These are phyloP conservation scores for Apiospora pterosperma DNA, from an alignment of 2,329 filamentous ascomycete genomes.

Conservation along the genomic window DNA sequence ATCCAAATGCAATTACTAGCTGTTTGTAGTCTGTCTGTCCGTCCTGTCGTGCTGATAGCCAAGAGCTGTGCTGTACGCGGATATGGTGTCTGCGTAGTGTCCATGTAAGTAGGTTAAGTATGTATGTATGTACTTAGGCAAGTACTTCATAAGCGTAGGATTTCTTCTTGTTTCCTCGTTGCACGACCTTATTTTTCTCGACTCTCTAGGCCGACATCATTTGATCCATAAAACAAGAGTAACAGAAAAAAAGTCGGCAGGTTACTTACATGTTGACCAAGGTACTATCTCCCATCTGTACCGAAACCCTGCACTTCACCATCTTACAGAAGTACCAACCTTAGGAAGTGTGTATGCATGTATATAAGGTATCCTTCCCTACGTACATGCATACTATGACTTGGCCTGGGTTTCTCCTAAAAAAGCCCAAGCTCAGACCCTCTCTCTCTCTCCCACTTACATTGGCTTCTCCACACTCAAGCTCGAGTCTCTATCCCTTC, in stretches of 20 bases:
- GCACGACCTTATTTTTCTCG: neutral
- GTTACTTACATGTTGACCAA: neutral
- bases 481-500: conserved; percentile 3
- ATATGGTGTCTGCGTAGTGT: neutral
- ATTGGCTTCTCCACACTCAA: neutral
- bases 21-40: neutral
- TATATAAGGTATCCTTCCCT: neutral
- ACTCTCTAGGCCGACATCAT: neutral
- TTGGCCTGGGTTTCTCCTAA: neutral
- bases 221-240: neutral
- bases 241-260: neutral
- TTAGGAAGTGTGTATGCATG: neutral
- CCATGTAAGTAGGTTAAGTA: too few species aligned
- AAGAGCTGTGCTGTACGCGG: neutral
- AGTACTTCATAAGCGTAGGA: neutral
- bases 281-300: neutral
- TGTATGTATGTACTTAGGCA: neutral
- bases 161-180: neutral
- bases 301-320: neutral
- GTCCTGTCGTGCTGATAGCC: neutral
- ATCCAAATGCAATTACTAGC: neutral
- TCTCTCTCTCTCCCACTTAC: neutral
- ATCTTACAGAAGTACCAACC: neutral
- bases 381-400: neutral
- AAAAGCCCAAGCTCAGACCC: conserved; percentile 1